Evolutionary conservation across 306 rosid species (phyloP), one percentile per base, ranked within the genome.

Genomic region (Quercus ilex): DNA sequence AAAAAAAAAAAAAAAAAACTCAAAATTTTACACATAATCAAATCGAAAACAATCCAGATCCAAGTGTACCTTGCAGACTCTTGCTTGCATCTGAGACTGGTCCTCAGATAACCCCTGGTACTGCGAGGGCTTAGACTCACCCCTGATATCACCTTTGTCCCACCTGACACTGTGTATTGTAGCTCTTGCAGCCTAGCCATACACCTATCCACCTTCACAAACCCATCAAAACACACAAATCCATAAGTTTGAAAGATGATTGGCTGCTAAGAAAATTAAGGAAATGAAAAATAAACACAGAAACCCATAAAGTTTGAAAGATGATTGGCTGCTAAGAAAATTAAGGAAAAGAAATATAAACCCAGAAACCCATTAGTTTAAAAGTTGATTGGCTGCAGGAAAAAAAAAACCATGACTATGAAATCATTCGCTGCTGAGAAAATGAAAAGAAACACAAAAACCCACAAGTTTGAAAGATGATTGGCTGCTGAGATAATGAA

Each of bases 81-180:
- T 82, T 95, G 98, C 90, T 95, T 95, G 83, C 99, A 95, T 83
- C 94, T 87, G 74, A 95, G 97, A 78, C 98, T 93, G 18, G 99
- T 91, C 80, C 88, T 90, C 30, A 95, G 87, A 80, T 95, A 95
- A 59, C 81, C 85, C 86, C 94, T 86, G 55, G 99, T 95, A 33
- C 98, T 95, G 49, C 98, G 89, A 79, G 99, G 99, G 82, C 99
- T 93, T 26, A 95, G 98, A 79, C 78, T 95, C 35, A 90, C 94
- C 5, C 96, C 97, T 1, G 99, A 90, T 5, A 93, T 87, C 60
- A 89, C 90, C 82, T 95, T 95, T 53, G 81, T 83, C 71, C 99
- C 97, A 21, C 97, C 99, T 14, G 88, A 57, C 52, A 87, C 97
- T 0, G 94, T 93, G 67, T 88, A 90, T 79, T 95, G 99, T 41